Evolutionary conservation across 805 yeast species (phyloP).

Genomic region (Brettanomyces nanus): DNA sequence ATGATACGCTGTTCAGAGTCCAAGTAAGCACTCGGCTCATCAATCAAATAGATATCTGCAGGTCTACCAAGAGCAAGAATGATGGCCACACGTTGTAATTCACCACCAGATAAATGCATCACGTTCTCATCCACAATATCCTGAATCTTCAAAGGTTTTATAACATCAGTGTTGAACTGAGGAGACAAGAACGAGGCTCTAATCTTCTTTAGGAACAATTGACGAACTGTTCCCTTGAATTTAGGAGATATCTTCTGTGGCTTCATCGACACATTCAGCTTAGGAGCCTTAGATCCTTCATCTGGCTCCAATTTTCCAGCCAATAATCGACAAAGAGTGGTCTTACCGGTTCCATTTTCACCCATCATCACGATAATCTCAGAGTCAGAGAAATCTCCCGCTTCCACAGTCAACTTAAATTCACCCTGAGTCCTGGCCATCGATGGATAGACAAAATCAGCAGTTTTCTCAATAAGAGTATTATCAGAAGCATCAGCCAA

Average conservation of each 20-base stretch:
- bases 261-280: conserved; percentile 91
- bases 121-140: conserved; percentile 96
- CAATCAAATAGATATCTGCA: conserved; percentile 94
- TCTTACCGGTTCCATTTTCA: conserved; percentile 99
- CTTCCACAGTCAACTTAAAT: conserved; percentile 72
- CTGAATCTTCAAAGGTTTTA: conserved; percentile 89
- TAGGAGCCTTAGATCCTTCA: conserved; percentile 69
- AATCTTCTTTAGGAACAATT: conserved; percentile 92
- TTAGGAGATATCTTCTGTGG: conserved; percentile 99
- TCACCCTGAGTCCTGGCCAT: conserved; percentile 94
- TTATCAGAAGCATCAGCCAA: conserved; percentile 83
- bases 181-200: conserved; percentile 91
- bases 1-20: conserved; percentile 99
- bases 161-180: conserved; percentile 97
- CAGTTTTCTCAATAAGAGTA: conserved; percentile 65
- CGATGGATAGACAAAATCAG: conserved; percentile 68
- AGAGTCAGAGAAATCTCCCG: conserved; percentile 91
- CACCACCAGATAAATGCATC: conserved; percentile 98
- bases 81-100: conserved; percentile 98
- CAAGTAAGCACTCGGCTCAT: conserved; percentile 97
- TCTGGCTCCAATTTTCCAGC: conserved; percentile 94
- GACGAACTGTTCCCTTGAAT: conserved; percentile 98
- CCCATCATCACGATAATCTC: conserved; percentile 99
- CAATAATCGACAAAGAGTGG: conserved; percentile 89
- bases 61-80: conserved; percentile 88